Conservation (phyloP, 2,329 filamentous ascomycete genomes). For the Penicillium digitatum region DNA sequence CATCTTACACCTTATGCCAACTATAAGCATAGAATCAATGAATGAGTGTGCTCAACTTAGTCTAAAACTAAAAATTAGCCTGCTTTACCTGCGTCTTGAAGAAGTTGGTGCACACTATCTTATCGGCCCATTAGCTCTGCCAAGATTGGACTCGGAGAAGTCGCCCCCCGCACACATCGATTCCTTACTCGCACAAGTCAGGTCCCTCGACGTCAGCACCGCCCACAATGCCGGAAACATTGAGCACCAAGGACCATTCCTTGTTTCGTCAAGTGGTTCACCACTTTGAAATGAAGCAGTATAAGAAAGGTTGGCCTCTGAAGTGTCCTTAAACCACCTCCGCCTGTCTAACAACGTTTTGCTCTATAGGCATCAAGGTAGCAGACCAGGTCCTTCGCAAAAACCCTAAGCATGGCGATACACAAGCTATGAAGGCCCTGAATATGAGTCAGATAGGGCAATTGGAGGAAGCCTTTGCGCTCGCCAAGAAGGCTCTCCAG, state of each 20-base stretch:
- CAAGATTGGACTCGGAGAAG: slow-evolving; percentile 28
- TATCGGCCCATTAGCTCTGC: slow-evolving; percentile 23
- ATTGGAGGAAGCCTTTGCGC: slow-evolving; percentile 85
- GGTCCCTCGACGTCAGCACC: slow-evolving; percentile 27
- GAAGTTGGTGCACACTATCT: slow-evolving; percentile 14
- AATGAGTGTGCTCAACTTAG: not conserved
- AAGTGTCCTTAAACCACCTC: not conserved
- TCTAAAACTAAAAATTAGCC: not conserved
- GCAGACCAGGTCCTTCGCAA: slow-evolving; percentile 96
- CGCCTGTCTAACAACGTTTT: slow-evolving; percentile 21
- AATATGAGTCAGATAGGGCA: slow-evolving; percentile 92
- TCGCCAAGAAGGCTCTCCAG: slow-evolving; percentile 87
- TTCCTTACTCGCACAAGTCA: slow-evolving; percentile 33
- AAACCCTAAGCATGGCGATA: slow-evolving; percentile 93
- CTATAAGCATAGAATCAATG: not conserved
- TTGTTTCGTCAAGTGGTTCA: slow-evolving; percentile 94
- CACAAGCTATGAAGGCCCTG: slow-evolving; percentile 96
- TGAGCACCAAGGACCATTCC: slow-evolving; percentile 77
- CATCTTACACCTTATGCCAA: not conserved
- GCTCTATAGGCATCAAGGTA: slow-evolving; percentile 70
- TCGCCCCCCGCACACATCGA: slow-evolving; percentile 37
- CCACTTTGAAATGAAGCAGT: slow-evolving; percentile 96
- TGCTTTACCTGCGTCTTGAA: not conserved
- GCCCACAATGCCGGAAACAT: slow-evolving; percentile 45
- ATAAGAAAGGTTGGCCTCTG: slow-evolving; percentile 67